Base-by-base conservation (phyloP, 768 basidiomycete species). In the Agaricus blazei region DNA sequence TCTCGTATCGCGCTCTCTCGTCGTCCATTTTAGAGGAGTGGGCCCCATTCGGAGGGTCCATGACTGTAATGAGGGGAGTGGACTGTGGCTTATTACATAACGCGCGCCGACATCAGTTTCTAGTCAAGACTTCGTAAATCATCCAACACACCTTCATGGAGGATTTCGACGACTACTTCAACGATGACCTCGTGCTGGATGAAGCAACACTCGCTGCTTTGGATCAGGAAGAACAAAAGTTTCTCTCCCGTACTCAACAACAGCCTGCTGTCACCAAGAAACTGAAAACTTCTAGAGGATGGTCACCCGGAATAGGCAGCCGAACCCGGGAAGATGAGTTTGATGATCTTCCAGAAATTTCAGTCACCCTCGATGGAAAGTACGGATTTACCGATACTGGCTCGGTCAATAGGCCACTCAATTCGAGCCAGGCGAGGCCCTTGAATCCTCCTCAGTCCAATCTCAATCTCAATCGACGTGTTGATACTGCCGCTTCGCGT, bases 181-280 rank as follows among this genome's bases (percentile, higher is more conserved):
- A 75, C 60, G 85, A 86, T 65, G 84, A 84, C 52, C 72, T 87
- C 58, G 73, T 81, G 42, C 68, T 89, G 41, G 85, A 89, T 63
- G 84, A 81, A 50, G 72, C 78, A 57, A 75, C 81, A 0, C 67
- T 88, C 48, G 85, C 86, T 9, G 69, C 76, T 28, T 75, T 89
- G 19, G 85, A 88, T 60, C 72, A 76, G 52, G 77, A 78, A 53
- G 88, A 89, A 59, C 68, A 74, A 63, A 69, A 72, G 59, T 77
- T 69, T 59, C 60, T 54, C 31, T 38, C 52, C 50, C 56, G 62
- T 56, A 59, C 41, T 52, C 60, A 48, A 51, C 58, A 31, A 58
- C 59, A 58, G 26, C 58, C 60, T 28, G 76, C 78, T 15, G 62
- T 65, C 3, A 62, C 73, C 36, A 88, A 88, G 67, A 80, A 80